Evolutionary conservation across 805 yeast genomes (phyloP).

Genomic region (Yarrowia keelungensis): DNA sequence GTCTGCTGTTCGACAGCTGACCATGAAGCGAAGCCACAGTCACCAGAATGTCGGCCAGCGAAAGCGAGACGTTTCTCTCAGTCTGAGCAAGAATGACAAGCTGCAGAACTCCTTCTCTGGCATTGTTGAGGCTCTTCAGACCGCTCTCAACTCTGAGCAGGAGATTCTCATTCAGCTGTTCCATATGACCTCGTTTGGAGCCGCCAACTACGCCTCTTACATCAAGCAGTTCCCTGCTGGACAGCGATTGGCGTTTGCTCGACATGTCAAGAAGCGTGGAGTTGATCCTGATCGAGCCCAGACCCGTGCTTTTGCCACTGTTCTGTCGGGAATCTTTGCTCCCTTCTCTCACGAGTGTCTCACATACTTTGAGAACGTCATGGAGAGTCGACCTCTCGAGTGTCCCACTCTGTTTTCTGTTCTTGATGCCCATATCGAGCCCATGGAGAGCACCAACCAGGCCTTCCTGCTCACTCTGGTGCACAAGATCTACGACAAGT

Average conservation of each 20-base stretch:
- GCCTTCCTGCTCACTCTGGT: conserved; percentile 65
- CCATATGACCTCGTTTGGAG: conserved; percentile 53
- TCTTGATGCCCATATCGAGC: conserved; percentile 52
- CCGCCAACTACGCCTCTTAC: conserved; percentile 54
- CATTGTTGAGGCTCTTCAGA: conserved; percentile 35
- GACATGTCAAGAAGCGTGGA: conserved; percentile 47
- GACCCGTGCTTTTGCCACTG: conserved; percentile 57
- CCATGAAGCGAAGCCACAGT: conserved; percentile 32
- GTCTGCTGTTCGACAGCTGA: conserved; percentile 28
- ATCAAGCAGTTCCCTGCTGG: conserved; percentile 48
- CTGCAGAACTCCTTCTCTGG: conserved; percentile 36
- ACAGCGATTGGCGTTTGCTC: conserved; percentile 44
- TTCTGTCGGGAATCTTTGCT: conserved; percentile 58
- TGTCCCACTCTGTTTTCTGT: conserved; percentile 55
- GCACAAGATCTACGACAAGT: conserved; percentile 59
- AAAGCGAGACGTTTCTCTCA: conserved; percentile 28
- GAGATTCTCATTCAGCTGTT: conserved; percentile 57
- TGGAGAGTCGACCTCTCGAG: conserved; percentile 54
- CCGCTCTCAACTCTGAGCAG: conserved; percentile 52
- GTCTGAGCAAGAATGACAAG: conserved; percentile 30
- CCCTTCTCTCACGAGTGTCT: conserved; percentile 48
- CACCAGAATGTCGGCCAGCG: conserved; percentile 23
- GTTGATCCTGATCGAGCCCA: conserved; percentile 57
- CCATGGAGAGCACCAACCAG: conserved; percentile 58
- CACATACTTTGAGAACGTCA: conserved; percentile 48